These are phyloP conservation scores for Galium porrigens DNA, from an alignment of 305 asterid species.

Conservation along the genomic window DNA sequence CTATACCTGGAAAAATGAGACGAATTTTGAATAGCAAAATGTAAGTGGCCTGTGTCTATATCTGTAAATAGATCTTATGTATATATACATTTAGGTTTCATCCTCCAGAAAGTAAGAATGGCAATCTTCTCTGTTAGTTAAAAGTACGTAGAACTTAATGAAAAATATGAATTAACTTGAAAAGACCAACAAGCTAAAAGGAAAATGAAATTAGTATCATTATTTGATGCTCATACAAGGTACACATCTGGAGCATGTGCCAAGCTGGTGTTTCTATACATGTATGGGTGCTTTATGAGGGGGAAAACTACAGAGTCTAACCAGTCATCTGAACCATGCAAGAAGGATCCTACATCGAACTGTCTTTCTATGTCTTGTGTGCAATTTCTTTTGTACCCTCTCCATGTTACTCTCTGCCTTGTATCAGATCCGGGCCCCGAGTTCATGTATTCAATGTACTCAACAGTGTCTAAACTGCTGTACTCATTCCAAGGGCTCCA, in stretches of 20 bases:
- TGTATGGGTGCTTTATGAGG: conserved; percentile 16
- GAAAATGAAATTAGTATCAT: background rate
- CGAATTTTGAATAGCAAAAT: conserved; percentile 5
- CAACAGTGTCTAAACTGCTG: conserved; percentile 35
- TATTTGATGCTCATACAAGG: background rate
- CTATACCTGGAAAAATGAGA: background rate
- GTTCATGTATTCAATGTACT: conserved; percentile 51
- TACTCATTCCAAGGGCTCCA: conserved; percentile 48
- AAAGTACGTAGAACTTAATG: background rate
- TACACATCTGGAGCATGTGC: background rate
- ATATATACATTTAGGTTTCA: background rate
- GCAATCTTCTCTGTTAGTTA: background rate
- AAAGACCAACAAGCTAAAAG: background rate
- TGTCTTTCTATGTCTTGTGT: conserved; percentile 31
- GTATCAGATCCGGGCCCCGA: conserved; percentile 52
- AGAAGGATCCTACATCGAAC: conserved; percentile 31
- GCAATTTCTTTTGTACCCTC: conserved; percentile 40
- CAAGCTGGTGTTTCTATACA: background rate
- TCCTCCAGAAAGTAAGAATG: background rate
- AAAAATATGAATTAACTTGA: background rate
- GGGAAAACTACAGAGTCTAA: conserved; percentile 38
- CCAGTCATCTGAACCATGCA: conserved; percentile 54
- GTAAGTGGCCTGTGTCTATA: background rate
- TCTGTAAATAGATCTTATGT: background rate
- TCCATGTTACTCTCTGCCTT: conserved; percentile 36